Base-by-base conservation (phyloP, 2,329 filamentous ascomycete species). In the Fusarium lateritium region DNA sequence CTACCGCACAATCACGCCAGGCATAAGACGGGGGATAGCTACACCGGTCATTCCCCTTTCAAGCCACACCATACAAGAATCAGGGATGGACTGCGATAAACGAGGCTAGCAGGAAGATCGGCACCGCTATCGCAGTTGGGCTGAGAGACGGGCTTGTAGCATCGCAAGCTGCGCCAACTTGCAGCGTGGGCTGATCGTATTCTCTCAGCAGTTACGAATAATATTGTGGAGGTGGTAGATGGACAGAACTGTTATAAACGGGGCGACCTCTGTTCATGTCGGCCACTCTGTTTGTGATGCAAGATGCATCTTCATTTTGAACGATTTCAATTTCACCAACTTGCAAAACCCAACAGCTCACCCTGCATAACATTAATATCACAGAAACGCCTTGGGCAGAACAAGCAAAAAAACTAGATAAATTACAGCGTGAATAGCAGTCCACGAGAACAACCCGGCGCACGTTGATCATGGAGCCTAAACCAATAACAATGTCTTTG, bases 111-210 rank as follows among this genome's bases (percentile, higher is more conserved):
- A 34, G 19, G 6, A 28, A 6, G 54, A 56, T 56, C 44, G 28
- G n/a, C 54, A 51, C 33, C 49, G 49, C 56, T 62, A 49, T 60
- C 19, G 43, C 24, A 19, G 43, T 24, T 56, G 52, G 43, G 44
- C 53, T 46, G 34, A 46, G 21, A 33, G 31, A 9, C 5, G 43
- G 42, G 17, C 43, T 39, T 31, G 39, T 54, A 46, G 45, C 39
- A 31, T 31, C 19, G 15, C 5, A 24, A 26, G 39, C 57, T 58
- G 43, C 57, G 54, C 53, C 57, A 56, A 19, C 43, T 36, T 43
- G 28, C 10, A 31, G 28, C 10, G 28, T 13, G 10, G 28, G 28
- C 36, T 31, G 28, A 42, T 36, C 54, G 51, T 49, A 39, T 55
- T n/a, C 22, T 38, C 33, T 28, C n/a, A 24, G 52, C 42, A 43